A percentile compares a stretch with the other conserved stretches of the same genome.
Conservation (phyloP, 1,284 basidiomycete genomes). For the Phaffia rhodozyma region DNA sequence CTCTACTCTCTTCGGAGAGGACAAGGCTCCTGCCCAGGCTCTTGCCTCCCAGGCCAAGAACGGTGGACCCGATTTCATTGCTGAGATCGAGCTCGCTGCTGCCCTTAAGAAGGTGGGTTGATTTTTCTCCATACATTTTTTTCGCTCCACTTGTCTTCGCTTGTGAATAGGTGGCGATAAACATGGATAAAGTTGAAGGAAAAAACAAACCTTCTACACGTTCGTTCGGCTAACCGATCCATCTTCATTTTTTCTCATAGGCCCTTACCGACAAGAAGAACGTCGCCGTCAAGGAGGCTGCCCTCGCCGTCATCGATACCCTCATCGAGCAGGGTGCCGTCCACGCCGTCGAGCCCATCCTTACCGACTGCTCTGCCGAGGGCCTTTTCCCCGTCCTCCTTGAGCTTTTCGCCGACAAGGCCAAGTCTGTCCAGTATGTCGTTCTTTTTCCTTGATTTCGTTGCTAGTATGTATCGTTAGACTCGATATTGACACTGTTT, state of each 20-base stretch:
- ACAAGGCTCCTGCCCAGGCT: conserved; percentile 50
- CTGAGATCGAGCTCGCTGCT: conserved; percentile 61
- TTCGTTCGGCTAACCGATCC: too few relatives aligned
- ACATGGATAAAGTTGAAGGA: neutral
- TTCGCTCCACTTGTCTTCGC: too few relatives aligned
- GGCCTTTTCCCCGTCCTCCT: conserved; percentile 72
- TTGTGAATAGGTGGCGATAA: neutral
- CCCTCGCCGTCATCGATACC: conserved; percentile 34
- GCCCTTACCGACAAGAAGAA: conserved; percentile 48
- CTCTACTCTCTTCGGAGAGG: conserved; percentile 35
- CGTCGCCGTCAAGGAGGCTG: conserved; percentile 36
- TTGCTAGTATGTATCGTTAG: neutral
- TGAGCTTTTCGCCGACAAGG: conserved; percentile 85
- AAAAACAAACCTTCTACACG: neutral
- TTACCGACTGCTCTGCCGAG: conserved; percentile 55
- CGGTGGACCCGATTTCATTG: conserved; percentile 72
- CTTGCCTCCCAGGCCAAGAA: conserved; percentile 66
- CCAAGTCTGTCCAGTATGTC: conserved; percentile 42
- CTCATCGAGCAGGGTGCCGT: conserved; percentile 64
- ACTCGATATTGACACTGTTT: neutral
- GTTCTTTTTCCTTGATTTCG: neutral
- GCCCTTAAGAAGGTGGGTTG: conserved; percentile 56
- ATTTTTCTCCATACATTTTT: conserved; percentile 5
- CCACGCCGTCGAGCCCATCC: conserved; percentile 78
- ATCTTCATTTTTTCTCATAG: conserved; percentile 23